Conservation (phyloP, 495 filamentous ascomycete genomes). For the Hyphodiscus hymeniophilus region DNA sequence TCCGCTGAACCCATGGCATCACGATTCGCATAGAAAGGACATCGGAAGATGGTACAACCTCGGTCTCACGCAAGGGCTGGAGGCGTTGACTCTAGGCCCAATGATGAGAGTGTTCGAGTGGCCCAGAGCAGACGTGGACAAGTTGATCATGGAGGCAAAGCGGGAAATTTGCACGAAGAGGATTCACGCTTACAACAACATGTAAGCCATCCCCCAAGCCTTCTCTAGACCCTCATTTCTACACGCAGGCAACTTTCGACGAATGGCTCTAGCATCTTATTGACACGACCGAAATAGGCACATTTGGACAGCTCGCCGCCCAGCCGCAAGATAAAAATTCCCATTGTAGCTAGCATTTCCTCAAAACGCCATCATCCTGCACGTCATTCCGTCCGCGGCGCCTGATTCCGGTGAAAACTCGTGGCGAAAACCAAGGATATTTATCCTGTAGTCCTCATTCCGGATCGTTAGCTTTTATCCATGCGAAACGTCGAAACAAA, state of each 20-base stretch:
- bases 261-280: not conserved
- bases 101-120: constrained; percentile 60
- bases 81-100: constrained; percentile 66
- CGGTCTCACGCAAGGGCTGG: constrained; percentile 61
- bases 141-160: constrained; percentile 53
- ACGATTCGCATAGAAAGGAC: constrained; percentile 57
- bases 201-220: constrained; percentile 43
- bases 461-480: not conserved
- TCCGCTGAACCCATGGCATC: constrained; percentile 73
- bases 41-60: constrained; percentile 83
- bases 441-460: not conserved
- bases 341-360: not conserved
- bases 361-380: constrained; percentile 6
- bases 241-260: not conserved
- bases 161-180: constrained; percentile 61
- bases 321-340: constrained; percentile 6
- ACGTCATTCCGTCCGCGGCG: not conserved
- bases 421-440: not conserved
- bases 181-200: constrained; percentile 63
- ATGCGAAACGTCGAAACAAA: not conserved
- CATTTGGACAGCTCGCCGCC: constrained; percentile 22
- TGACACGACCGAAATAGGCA: constrained; percentile 15
- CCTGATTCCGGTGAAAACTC: not conserved
- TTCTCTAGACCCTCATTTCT: not conserved
- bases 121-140: constrained; percentile 55